These are phyloP conservation scores for Cryptococcus sp. DNA, from an alignment of 1,284 basidiomycete species.

Conservation along the genomic window DNA sequence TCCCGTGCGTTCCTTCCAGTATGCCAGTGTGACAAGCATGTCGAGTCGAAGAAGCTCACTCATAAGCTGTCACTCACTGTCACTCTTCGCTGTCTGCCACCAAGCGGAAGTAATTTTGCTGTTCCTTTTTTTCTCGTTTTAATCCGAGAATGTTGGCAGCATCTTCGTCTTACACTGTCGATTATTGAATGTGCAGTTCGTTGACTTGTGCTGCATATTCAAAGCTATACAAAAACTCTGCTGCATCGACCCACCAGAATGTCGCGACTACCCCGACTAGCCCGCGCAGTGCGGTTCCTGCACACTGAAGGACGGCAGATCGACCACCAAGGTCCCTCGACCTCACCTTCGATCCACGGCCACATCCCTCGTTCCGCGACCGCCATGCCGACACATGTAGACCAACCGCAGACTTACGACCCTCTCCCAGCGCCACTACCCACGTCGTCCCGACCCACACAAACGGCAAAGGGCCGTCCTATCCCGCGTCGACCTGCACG, in stretches of 20 bases:
- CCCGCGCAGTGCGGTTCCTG: conserved; percentile 24
- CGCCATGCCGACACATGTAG: conserved; percentile 1
- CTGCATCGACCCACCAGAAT: conserved; percentile 7
- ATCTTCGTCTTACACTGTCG: not conserved
- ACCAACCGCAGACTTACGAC: conserved; percentile 4
- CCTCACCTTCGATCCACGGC: conserved; percentile 7
- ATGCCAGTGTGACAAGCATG: too few relatives aligned
- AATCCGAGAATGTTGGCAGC: conserved; percentile 15
- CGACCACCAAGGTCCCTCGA: conserved; percentile 25
- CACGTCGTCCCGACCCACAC: conserved; percentile 15
- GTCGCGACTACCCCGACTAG: conserved; percentile 23
- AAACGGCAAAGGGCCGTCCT: conserved; percentile 43
- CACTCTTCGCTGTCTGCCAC: too few relatives aligned
- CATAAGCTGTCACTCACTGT: too few relatives aligned
- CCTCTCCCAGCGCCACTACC: conserved; percentile 1
- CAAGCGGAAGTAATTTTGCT: conserved; percentile 4
- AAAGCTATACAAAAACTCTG: not conserved
- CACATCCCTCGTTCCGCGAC: conserved; percentile 9
- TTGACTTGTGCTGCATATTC: not conserved
- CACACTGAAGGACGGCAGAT: conserved; percentile 37
- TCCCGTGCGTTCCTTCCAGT: too few relatives aligned
- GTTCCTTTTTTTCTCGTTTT: conserved; percentile 5
- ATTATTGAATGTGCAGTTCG: not conserved
- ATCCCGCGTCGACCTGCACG: conserved; percentile 43
- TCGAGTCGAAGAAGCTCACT: too few relatives aligned